Conservation (phyloP, 352 stramenopile species). For the Phytopythium aichiense region DNA sequence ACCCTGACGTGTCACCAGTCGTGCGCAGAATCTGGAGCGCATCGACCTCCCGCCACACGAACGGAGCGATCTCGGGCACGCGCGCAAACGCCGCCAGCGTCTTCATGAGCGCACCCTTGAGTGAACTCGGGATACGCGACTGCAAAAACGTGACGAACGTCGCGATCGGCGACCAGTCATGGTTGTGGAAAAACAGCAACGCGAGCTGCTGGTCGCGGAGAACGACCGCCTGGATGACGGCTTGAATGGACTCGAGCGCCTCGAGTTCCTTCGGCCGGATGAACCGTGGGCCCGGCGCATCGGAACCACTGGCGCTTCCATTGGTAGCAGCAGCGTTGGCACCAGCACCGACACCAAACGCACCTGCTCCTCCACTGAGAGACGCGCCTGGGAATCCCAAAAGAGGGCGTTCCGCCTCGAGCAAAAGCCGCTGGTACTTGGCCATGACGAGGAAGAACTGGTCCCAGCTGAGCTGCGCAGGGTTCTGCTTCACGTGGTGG, state of each 20-base stretch:
- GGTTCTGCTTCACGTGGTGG: conserved; percentile 86
- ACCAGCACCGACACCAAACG: neutral
- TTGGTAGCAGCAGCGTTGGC: conserved; percentile 3
- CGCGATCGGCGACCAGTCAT: conserved; percentile 77
- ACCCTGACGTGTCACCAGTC: conserved; percentile 51
- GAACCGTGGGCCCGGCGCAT: conserved; percentile 47
- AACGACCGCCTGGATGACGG: conserved; percentile 67
- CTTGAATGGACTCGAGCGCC: conserved; percentile 75
- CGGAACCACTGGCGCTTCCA: conserved; percentile 7
- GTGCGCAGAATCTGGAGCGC: conserved; percentile 80
- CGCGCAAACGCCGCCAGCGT: conserved; percentile 72
- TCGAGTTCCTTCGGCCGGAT: conserved; percentile 83
- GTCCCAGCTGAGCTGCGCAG: conserved; percentile 72
- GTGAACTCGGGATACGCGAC: conserved; percentile 75
- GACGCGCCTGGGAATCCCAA: conserved; percentile 1
- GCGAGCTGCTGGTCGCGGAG: conserved; percentile 69
- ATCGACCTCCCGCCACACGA: conserved; percentile 83
- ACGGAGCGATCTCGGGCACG: conserved; percentile 73
- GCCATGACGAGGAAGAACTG: conserved; percentile 83
- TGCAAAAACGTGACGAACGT: conserved; percentile 83
- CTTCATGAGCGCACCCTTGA: conserved; percentile 86
- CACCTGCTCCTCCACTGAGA: neutral
- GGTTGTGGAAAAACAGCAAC: conserved; percentile 85
- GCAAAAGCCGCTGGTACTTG: conserved; percentile 80
- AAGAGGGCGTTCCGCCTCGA: conserved; percentile 50